Conservation (phyloP, 768 basidiomycete genomes). For the Pleurotus ostreatus region DNA sequence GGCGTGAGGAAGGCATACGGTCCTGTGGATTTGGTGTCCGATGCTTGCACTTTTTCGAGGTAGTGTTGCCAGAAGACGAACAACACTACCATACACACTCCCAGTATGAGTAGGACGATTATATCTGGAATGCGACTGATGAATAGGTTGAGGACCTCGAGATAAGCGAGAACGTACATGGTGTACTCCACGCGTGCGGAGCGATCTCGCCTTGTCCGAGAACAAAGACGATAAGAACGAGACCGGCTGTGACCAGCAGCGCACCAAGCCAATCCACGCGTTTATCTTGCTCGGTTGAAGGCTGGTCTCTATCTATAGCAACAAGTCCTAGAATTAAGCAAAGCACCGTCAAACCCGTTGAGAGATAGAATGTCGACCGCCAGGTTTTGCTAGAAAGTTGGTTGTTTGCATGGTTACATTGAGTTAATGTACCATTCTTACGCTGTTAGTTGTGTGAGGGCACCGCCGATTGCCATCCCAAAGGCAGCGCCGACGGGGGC, state of each 20-base stretch:
- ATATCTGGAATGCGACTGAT: conserved; percentile 40
- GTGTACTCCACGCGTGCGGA: conserved; percentile 53
- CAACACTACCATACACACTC: conserved; percentile 42
- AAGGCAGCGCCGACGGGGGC: conserved; percentile 62
- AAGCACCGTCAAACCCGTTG: conserved; percentile 40
- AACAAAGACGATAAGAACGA: conserved; percentile 67
- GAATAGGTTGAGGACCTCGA: conserved; percentile 15
- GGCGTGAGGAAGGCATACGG: conserved; percentile 22
- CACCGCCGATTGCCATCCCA: conserved; percentile 54
- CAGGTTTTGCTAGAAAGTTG: conserved; percentile 32
- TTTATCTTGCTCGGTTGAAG: conserved; percentile 22
- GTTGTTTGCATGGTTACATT: neutral
- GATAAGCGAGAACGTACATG: conserved; percentile 13
- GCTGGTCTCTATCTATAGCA: conserved; percentile 46
- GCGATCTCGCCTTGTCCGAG: conserved; percentile 59
- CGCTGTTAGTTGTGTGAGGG: conserved; percentile 39
- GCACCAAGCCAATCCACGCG: conserved; percentile 78
- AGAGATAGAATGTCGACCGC: conserved; percentile 44
- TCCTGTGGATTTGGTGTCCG: neutral
- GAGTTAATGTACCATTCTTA: conserved; percentile 3
- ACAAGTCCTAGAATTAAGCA: conserved; percentile 37
- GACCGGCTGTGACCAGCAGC: conserved; percentile 50
- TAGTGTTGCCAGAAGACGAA: conserved; percentile 64
- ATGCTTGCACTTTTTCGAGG: conserved; percentile 35
- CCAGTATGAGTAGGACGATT: conserved; percentile 58